A percentile compares a stretch with the other conserved stretches of the same genome.
Evolutionary conservation across 2,329 filamentous ascomycete species (phyloP).

Genomic region (Apiospora hydei): DNA sequence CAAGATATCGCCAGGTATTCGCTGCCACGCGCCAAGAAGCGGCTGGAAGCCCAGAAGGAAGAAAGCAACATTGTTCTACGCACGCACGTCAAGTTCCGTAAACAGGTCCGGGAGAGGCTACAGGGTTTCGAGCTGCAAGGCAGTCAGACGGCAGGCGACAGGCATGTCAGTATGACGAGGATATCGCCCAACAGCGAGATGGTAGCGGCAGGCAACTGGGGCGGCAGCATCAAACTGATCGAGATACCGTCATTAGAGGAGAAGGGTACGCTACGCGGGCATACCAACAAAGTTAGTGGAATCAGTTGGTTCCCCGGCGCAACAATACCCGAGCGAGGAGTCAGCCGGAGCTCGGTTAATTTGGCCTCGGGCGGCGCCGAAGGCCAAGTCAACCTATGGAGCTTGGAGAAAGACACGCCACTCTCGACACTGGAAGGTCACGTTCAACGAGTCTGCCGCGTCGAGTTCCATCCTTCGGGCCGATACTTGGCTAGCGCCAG

Average conservation of each 20-base stretch:
- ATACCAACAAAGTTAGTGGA: constrained; percentile 88
- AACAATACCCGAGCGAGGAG: constrained; percentile 72
- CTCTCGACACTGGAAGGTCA: constrained; percentile 84
- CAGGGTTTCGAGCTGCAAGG: constrained; percentile 89
- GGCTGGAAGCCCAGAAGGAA: constrained; percentile 77
- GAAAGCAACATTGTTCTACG: constrained; percentile 86
- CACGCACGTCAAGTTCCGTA: constrained; percentile 91
- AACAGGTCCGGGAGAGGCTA: constrained; percentile 83
- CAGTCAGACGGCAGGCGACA: constrained; percentile 89
- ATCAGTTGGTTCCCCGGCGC: constrained; percentile 89
- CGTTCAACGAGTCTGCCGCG: constrained; percentile 83
- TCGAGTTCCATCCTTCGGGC: constrained; percentile 94
- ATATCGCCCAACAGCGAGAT: constrained; percentile 86
- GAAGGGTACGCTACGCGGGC: constrained; percentile 78
- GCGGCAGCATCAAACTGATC: constrained; percentile 85
- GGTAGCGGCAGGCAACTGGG: constrained; percentile 92
- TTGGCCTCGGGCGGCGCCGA: constrained; percentile 91
- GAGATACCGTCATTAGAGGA: constrained; percentile 83
- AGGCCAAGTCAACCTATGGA: constrained; percentile 89
- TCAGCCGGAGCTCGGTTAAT: constrained; percentile 79
- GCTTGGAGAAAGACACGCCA: constrained; percentile 84
- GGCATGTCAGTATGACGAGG: constrained; percentile 89
- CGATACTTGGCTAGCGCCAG: constrained; percentile 90
- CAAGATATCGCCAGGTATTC: constrained; percentile 84
- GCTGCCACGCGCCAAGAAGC: constrained; percentile 79